These are phyloP conservation scores for Acanthamoeba castellanii DNA, from an alignment of 208 protist species.

Conservation along the genomic window DNA sequence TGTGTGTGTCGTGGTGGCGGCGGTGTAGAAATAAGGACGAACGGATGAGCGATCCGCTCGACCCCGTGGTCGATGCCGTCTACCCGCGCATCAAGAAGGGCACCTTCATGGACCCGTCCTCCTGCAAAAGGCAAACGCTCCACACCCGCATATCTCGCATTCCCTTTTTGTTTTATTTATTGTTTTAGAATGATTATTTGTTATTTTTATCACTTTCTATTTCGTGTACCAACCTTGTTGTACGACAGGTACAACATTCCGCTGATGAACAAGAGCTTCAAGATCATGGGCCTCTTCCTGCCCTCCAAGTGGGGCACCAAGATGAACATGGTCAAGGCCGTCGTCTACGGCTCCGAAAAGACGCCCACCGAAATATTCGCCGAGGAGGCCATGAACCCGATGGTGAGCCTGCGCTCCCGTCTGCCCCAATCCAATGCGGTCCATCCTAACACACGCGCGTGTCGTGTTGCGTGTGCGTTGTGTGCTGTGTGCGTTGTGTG, in stretches of 20 bases:
- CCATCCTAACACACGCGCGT: neutral
- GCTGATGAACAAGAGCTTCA: slow-evolving; percentile 64
- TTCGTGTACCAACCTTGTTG: no score
- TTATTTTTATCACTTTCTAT: neutral
- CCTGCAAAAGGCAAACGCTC: no score
- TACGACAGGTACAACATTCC: slow-evolving; percentile 6
- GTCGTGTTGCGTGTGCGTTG: no score
- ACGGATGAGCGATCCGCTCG: slow-evolving; percentile 9
- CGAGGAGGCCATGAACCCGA: slow-evolving; percentile 65
- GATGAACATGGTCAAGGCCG: slow-evolving; percentile 1
- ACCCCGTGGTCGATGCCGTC: slow-evolving; percentile 5
- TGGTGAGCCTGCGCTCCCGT: neutral
- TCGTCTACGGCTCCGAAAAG: neutral
- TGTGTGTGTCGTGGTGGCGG: no score
- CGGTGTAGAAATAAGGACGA: slow-evolving; percentile 37
- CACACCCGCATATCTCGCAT: no score
- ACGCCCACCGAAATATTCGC: slow-evolving; percentile 3
- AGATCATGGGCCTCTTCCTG: slow-evolving; percentile 56
- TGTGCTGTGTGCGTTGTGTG: neutral
- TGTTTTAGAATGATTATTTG: neutral
- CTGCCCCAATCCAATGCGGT: neutral
- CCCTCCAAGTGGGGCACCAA: slow-evolving; percentile 46
- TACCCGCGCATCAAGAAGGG: neutral
- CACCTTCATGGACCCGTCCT: no score
- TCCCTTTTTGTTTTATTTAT: no score